Evolutionary conservation across 495 filamentous ascomycete genomes (phyloP), one percentile per base, ranked within the genome.

Genomic region (Barbatosphaeria neglecta): DNA sequence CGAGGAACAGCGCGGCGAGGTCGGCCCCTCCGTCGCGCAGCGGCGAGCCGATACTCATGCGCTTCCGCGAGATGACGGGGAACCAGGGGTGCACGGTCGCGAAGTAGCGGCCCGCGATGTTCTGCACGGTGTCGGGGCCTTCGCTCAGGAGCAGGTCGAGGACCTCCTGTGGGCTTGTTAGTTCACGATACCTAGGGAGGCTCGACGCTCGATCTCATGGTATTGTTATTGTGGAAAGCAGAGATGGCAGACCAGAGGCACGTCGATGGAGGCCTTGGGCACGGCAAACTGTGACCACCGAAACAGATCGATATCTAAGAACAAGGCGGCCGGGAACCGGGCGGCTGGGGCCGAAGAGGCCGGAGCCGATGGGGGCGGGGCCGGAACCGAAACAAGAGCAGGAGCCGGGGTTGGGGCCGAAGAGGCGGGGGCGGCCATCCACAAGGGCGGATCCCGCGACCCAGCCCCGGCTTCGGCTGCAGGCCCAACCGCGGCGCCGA

Each of bases 51-150:
- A 69, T 47, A n/a, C 56, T 55, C 44, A 75, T 62, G 3, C 69
- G 59, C 49, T 71, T 75, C 43, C 63, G 62, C 1, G 72, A 75
- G 22, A 77, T 52, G 39, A 76, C 64, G 15, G 73, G 74, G 61
- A 77, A 68, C 74, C 72, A 74, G 25, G 24, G 47, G 48, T 71
- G 67, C 9, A 68, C 43, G 16, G 57, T 58, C 10, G 47, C 24
- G 37, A 69, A 69, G 44, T 65, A 71, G 7, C 56, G 52, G 3
- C 39, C 40, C 0, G 61, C 48, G 1, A 56, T 49, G 4, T 59
- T 58, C 24, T 62, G 62, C 33, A 71, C 52, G 25, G 59, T 42
- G 18, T 47, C 42, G 6, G 39, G 2, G 39, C 45, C 50, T 41
- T 60, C 50, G 31, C 55, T 52, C 7, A 69, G 50, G 37, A 61